These are phyloP conservation scores for Podaxis sp. DNA, from an alignment of 768 basidiomycete genomes.

Conservation along the genomic window DNA sequence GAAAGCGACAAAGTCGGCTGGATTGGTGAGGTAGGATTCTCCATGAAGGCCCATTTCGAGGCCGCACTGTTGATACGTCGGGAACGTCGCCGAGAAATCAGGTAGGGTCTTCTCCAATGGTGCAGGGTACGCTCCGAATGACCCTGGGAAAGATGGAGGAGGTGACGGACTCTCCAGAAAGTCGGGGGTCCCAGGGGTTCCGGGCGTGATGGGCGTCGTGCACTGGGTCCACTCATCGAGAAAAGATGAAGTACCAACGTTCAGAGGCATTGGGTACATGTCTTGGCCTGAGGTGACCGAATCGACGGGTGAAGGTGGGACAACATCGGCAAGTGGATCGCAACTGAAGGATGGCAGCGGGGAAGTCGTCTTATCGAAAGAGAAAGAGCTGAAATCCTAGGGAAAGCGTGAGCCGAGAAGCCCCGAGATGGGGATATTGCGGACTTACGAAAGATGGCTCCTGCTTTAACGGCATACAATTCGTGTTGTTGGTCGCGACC, in stretches of 20 bases:
- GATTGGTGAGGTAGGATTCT: constrained; percentile 16
- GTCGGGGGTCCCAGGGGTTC: constrained; percentile 43
- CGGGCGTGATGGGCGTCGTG: constrained; percentile 44
- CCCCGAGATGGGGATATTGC: constrained; percentile 11
- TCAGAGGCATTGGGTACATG: constrained; percentile 26
- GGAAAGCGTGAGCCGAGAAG: constrained; percentile 2
- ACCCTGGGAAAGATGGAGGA: constrained; percentile 25
- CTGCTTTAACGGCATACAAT: constrained; percentile 34
- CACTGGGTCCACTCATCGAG: constrained; percentile 43
- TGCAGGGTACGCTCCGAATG: constrained; percentile 25
- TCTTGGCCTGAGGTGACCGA: constrained; percentile 19
- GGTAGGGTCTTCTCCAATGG: constrained; percentile 28
- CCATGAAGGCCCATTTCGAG: constrained; percentile 15
- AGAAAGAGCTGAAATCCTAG: constrained; percentile 46
- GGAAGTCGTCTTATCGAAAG: constrained; percentile 40
- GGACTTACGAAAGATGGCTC: constrained; percentile 52
- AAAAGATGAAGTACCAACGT: constrained; percentile 35
- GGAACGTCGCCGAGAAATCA: constrained; percentile 20
- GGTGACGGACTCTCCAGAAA: constrained; percentile 30
- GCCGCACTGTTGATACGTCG: constrained; percentile 20
- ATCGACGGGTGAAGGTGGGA: constrained; percentile 23
- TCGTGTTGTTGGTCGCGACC: constrained; percentile 23
- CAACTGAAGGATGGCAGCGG: constrained; percentile 30
- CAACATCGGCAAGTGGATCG: constrained; percentile 28
- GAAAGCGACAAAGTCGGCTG: constrained; percentile 17